Evolutionary conservation across 495 filamentous ascomycete genomes (phyloP).

Genomic region (Aspergillus homomorphus): DNA sequence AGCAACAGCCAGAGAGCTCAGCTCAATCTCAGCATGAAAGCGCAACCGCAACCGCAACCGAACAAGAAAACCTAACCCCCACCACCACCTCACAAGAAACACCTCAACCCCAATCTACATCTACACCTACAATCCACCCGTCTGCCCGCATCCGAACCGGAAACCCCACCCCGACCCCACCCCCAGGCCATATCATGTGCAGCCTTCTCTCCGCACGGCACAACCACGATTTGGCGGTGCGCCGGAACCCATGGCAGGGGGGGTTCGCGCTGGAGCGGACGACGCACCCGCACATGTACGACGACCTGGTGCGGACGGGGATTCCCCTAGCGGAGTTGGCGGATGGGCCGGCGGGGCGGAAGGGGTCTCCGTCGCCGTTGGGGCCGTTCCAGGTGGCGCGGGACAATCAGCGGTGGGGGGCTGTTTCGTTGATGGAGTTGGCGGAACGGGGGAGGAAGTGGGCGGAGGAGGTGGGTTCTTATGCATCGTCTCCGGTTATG

Average conservation of each 20-base stretch:
- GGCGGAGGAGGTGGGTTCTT: too few species aligned
- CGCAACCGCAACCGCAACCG: too few species aligned
- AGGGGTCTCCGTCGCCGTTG: slow-evolving; percentile 16
- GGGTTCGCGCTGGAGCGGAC: slow-evolving; percentile 19
- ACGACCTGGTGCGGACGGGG: slow-evolving; percentile 27
- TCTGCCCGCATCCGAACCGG: too few species aligned
- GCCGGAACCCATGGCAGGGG: slow-evolving; percentile 32
- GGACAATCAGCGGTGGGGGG: slow-evolving; percentile 22
- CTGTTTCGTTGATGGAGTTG: slow-evolving; percentile 27
- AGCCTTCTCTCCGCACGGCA: slow-evolving; percentile 24
- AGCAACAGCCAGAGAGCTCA: too few species aligned
- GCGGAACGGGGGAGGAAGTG: too few species aligned
- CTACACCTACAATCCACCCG: slow-evolving; percentile 8
- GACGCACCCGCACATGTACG: slow-evolving; percentile 12
- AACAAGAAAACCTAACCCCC: too few species aligned
- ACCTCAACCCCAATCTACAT: too few species aligned
- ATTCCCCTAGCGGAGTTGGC: slow-evolving; percentile 31
- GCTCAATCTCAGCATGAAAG: too few species aligned
- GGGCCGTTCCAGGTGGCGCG: slow-evolving; percentile 15
- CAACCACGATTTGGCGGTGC: slow-evolving; percentile 26
- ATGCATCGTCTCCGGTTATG: slow-evolving; percentile 28
- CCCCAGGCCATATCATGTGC: slow-evolving; percentile 21
- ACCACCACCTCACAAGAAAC: too few species aligned
- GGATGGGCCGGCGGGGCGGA: slow-evolving; percentile 28
- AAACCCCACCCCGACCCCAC: not conserved